Base-by-base conservation (phyloP, 2,329 filamentous ascomycete genomes). In the Cucurbitaria berberidis region DNA sequence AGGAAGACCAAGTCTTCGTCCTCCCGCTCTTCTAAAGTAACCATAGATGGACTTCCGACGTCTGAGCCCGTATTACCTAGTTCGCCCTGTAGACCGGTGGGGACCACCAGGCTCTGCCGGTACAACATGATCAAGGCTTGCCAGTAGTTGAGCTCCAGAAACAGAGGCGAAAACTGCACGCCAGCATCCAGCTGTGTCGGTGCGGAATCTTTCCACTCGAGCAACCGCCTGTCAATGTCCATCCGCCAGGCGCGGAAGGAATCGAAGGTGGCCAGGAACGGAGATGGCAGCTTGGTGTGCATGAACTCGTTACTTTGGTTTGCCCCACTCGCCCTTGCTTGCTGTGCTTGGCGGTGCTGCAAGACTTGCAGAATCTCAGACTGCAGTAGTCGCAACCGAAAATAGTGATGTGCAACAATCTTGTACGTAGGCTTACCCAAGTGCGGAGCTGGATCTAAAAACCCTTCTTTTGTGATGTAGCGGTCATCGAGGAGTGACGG, bases 51-150 rank as follows among this genome's bases (percentile, higher is more conserved):
- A 59, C 83, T 87, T 1, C 81, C 79, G 8, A 86, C 81, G 51
- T 86, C 83, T 45, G 84, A 83, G 26, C 77, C 77, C 0, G 83
- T 80, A 2, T 81, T 80, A 35, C 80, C 83, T 6, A 86, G 86
- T 75, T 97, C 93, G 48, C 87, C 87, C 48, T 93, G 91, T 52
- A 98, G 86, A 68, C 92, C 86, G 35, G 89, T 86, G 0, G 93
- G 93, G 16, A 96, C 90, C 43, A 90, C 89, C 56, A 96, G 76
- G 73, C 92, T 95, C 74, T 96, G 93, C 49, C 93, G 84, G 73
- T 98, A 98, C 18, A 98, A 84, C 88, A 97, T 92, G 62, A 97
- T 96, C 55, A 98, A 87, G 3, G 92, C 91, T 73, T 97, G 93
- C 93, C 93, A 98, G 76, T 98, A 98, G 74, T 98, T 98, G 55